Base-by-base conservation (phyloP, 2,329 filamentous ascomycete genomes). In the Clarireedia monteithiana region DNA sequence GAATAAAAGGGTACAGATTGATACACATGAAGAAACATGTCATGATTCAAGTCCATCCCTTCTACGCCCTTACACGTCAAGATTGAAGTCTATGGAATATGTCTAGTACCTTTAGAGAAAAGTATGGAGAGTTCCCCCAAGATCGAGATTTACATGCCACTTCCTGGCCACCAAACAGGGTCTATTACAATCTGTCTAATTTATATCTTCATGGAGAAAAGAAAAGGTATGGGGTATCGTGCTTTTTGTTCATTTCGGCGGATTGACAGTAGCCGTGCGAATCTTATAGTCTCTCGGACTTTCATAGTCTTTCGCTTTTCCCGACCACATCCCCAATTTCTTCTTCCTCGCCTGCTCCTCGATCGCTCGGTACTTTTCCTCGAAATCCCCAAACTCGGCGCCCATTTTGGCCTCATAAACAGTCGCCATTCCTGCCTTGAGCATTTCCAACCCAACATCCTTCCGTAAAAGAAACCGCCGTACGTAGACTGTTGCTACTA, bases 331-430 rank as follows among this genome's bases (percentile, higher is more conserved):
- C 0, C 89, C 89, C 63, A 74, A 75, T 60, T 80, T 81, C 67
- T 78, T 80, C 59, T 68, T 74, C 74, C 83, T 89, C 3, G 89
- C 88, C 69, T 75, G 75, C 48, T 75, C 77, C 72, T 91, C 85
- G 5, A 84, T 84, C 58, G 75, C 77, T 61, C 82, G 78, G 68
- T 92, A 92, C 58, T 77, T 70, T 48, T 75, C 73, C 64, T 84
- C 81, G 55, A 80, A 75, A 4, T 38, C 83, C 24, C 94, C 94
- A 76, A 94, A 99, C 69, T 97, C 94, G 20, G 83, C 86, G 3
- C 92, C 94, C 5, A 78, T 81, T 72, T 95, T 97, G 27, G 90
- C 92, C 73, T 97, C 94, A 69, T 97, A 99, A 3, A 94, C 86
- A 2, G 90, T 96, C 42, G 92, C 94, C 60, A 95, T 73, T 0